A percentile compares a stretch with the other conserved stretches of the same genome.
Evolutionary conservation across 139 green algal genomes (phyloP).

Genomic region (Dunaliella primolecta): DNA sequence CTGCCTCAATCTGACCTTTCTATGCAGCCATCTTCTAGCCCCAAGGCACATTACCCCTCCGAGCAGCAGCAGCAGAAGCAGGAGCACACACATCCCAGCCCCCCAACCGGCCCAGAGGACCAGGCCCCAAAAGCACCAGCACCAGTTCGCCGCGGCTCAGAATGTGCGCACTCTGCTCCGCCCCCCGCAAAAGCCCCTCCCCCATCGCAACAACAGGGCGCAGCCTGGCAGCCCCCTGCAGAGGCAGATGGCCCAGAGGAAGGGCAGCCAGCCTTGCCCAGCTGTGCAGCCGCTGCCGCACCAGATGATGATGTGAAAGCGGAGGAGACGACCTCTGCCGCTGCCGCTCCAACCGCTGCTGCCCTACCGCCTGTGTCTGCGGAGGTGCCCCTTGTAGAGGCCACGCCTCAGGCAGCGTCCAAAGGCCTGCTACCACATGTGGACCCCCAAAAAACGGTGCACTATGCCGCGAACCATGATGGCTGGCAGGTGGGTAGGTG

Average conservation of each 20-base stretch:
- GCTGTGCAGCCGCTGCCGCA: background rate
- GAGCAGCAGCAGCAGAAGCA: no score
- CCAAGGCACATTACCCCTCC: no score
- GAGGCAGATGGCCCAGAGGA: background rate
- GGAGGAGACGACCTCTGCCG: background rate
- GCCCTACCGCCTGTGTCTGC: conserved; percentile 9
- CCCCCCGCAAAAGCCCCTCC: background rate
- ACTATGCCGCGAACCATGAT: background rate
- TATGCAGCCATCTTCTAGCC: no score
- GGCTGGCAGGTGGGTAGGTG: no score
- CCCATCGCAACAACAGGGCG: no score
- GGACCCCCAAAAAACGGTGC: conserved; percentile 4
- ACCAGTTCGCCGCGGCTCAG: no score
- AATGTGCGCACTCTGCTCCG: background rate
- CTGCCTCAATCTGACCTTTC: no score
- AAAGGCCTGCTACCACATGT: background rate
- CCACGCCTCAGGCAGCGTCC: conserved; percentile 12
- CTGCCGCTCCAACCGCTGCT: background rate
- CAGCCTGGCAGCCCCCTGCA: no score
- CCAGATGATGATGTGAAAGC: background rate
- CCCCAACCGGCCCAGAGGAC: no score
- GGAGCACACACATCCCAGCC: no score
- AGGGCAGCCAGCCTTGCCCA: background rate
- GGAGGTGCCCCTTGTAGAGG: conserved; percentile 15
- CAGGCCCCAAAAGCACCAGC: no score